These are phyloP conservation scores for Lepidium sativum DNA, from an alignment of 345 rosid genomes.

Conservation along the genomic window DNA sequence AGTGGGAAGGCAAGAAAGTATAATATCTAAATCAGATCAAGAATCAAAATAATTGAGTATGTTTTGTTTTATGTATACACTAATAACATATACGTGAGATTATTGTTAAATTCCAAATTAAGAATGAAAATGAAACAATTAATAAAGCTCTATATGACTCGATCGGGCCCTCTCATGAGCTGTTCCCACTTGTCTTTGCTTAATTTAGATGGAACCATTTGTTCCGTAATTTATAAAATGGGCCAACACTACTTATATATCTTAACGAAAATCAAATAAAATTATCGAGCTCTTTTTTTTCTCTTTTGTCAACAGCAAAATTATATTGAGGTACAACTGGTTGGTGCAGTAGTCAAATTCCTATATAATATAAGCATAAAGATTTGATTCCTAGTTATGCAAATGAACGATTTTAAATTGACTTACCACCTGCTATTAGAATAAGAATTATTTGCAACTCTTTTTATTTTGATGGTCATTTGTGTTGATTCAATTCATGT, in stretches of 20 bases:
- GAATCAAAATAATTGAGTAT: constrained; percentile 22
- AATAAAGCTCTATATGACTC: constrained; percentile 12
- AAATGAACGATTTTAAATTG: no score
- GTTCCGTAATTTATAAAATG: constrained; percentile 13
- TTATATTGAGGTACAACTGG: no score
- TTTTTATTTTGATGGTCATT: no score
- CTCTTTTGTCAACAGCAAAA: no score
- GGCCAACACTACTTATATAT: constrained; percentile 11
- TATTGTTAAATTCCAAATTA: constrained; percentile 16
- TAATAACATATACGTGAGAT: constrained; percentile 18
- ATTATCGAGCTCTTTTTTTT: no score
- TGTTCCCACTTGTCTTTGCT: constrained; percentile 31
- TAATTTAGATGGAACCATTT: constrained; percentile 19
- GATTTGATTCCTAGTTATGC: no score
- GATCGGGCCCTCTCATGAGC: constrained; percentile 19
- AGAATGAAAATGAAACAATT: constrained; percentile 6
- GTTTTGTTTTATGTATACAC: constrained; percentile 16
- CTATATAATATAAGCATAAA: no score
- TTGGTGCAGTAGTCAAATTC: no score
- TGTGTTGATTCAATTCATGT: no score
- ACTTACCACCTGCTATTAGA: no score
- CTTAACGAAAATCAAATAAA: not conserved
- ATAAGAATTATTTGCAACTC: no score
- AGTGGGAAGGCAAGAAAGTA: constrained; percentile 21
- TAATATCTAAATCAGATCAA: constrained; percentile 23